A percentile compares a stretch with the other conserved stretches of the same genome.
Conservation (phyloP, 1,284 basidiomycete species). For the Rhodofomes roseus region DNA sequence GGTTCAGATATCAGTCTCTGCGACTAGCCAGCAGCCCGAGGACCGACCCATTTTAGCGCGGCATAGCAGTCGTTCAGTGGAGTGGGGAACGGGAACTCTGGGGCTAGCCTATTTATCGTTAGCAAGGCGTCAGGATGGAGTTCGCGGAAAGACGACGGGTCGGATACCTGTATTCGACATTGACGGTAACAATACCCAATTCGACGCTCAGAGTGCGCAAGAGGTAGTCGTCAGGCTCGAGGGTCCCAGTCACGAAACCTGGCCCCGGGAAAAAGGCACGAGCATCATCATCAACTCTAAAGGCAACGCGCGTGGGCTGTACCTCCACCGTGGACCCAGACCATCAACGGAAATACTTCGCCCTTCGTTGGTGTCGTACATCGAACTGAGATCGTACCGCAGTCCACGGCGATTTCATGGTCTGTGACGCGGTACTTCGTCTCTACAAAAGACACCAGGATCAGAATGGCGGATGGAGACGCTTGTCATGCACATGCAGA, state of each 20-base stretch:
- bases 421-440: constrained; percentile 12
- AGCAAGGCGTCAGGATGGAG: not conserved
- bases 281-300: not conserved
- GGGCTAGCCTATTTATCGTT: constrained; percentile 7
- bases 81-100: constrained; percentile 18
- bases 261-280: not conserved
- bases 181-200: constrained; percentile 15
- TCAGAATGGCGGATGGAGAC: no score
- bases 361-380: constrained; percentile 6
- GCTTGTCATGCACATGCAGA: not conserved
- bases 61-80: constrained; percentile 14
- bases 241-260: constrained; percentile 12
- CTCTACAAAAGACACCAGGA: not conserved
- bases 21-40: no score
- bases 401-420: constrained; percentile 12
- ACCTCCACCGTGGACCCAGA: constrained; percentile 20
- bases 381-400: constrained; percentile 12
- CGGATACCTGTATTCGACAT: constrained; percentile 19
- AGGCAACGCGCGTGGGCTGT: not conserved
- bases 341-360: constrained; percentile 9
- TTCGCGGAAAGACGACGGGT: not conserved
- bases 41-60: constrained; percentile 21
- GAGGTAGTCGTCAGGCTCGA: constrained; percentile 15
- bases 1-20: no score
- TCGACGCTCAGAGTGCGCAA: constrained; percentile 17